Percentiles rank a stretch among this genome's conserved stretches.
Conservation (phyloP, 371 early-diverging fungal species). For the Cokeromyces recurvatus region DNA sequence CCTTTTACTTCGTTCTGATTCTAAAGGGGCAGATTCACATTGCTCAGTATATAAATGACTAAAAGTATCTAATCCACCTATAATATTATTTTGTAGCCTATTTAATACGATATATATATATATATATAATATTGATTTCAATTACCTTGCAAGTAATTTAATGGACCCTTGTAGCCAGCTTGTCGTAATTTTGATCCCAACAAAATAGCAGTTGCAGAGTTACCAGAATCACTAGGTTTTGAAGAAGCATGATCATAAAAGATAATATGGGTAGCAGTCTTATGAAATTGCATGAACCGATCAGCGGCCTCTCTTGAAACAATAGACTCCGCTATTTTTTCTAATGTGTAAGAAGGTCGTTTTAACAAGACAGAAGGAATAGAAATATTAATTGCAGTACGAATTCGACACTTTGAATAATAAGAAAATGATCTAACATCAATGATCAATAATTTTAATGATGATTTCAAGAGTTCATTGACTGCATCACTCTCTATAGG, state of each 20-base stretch:
- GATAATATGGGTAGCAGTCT: conserved; percentile 29
- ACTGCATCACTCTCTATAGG: conserved; percentile 3
- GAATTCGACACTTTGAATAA: conserved; percentile 27
- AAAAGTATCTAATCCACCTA: conserved; percentile 31
- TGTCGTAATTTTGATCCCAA: conserved; percentile 20
- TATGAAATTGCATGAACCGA: conserved; percentile 31
- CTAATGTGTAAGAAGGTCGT: conserved; percentile 39
- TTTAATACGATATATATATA: background rate
- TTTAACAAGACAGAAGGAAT: conserved; percentile 45
- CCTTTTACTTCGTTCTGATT: conserved; percentile 4
- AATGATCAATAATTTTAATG: conserved; percentile 26
- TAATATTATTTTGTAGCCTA: conserved; percentile 2
- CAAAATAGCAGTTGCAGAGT: conserved; percentile 26
- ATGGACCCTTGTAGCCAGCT: conserved; percentile 9
- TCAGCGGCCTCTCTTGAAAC: conserved; percentile 18
- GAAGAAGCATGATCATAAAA: conserved; percentile 43
- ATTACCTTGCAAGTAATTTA: conserved; percentile 22
- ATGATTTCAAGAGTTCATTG: background rate
- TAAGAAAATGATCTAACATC: conserved; percentile 43
- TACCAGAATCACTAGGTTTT: conserved; percentile 30
- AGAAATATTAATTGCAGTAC: conserved; percentile 35
- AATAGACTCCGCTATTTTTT: conserved; percentile 37
- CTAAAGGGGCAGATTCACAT: conserved; percentile 7
- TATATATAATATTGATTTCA: background rate
- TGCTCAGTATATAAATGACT: conserved; percentile 13